phyloP scores from a whole-genome alignment of 495 filamentous ascomycete genomes.

The Xylaria bambusicola region DNA sequence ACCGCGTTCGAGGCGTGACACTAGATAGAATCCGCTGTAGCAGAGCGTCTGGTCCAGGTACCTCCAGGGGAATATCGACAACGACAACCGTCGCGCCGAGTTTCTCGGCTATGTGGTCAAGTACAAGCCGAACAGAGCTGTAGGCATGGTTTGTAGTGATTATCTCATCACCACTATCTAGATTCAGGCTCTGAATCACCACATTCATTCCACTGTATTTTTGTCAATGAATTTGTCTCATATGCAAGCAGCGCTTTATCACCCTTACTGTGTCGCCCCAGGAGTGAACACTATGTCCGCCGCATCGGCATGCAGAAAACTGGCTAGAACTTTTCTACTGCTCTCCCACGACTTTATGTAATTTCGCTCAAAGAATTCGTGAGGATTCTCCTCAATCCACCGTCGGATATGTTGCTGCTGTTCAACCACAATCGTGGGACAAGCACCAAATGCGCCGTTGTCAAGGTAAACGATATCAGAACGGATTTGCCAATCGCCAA shows the following conservation, averaged over 20 bases:
- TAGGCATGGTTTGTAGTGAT: slow-evolving; percentile 6
- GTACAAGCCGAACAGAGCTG: background rate
- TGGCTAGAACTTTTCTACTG: background rate
- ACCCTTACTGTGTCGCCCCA: background rate
- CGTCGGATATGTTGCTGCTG: background rate
- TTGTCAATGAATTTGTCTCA: background rate
- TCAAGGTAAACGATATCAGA: slow-evolving; percentile 2
- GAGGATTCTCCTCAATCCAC: slow-evolving; percentile 6
- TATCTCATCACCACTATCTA: slow-evolving; percentile 2
- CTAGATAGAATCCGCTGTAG: slow-evolving; percentile 12
- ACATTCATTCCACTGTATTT: slow-evolving; percentile 1
- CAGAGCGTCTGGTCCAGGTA: slow-evolving; percentile 7
- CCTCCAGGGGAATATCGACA: background rate
- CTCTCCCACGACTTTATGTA: background rate
- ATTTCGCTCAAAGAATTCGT: slow-evolving; percentile 1
- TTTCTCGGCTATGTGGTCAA: background rate
- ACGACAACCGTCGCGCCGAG: background rate
- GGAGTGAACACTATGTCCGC: background rate
- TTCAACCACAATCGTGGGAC: background rate
- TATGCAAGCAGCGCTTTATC: background rate
- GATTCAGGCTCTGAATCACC: background rate
- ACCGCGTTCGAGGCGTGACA: slow-evolving; percentile 20
- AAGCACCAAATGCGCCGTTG: slow-evolving; percentile 2
- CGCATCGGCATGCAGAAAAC: background rate
- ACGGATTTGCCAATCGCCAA: slow-evolving; percentile 1